Evolutionary conservation across 805 yeast genomes (phyloP).

Genomic region (Lipomyces mesembrius): DNA sequence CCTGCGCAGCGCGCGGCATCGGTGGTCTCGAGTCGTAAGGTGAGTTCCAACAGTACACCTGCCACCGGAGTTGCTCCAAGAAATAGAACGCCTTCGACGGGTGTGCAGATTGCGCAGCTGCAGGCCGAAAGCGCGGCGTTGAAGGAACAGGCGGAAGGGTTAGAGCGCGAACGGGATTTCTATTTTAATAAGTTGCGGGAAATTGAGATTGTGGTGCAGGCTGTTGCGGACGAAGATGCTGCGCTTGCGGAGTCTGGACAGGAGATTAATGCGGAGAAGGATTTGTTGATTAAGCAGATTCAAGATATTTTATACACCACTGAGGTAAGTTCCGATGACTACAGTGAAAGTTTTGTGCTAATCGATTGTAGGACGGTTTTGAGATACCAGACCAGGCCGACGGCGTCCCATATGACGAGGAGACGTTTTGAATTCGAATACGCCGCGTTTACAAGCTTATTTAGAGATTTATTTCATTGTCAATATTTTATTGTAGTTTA

Average conservation of each 20-base stretch:
- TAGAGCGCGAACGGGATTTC: slow-evolving; percentile 81
- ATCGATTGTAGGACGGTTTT: slow-evolving; percentile 60
- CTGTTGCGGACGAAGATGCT: slow-evolving; percentile 58
- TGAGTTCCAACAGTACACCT: slow-evolving; percentile 13
- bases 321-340: slow-evolving; percentile 45
- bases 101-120: slow-evolving; percentile 42
- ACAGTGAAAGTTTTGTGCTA: neutral
- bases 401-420: slow-evolving; percentile 31
- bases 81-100: slow-evolving; percentile 34
- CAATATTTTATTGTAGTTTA: slow-evolving; percentile 1
- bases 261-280: slow-evolving; percentile 50
- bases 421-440: slow-evolving; percentile 18
- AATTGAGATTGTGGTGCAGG: slow-evolving; percentile 78
- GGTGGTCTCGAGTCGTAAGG: slow-evolving; percentile 27
- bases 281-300: slow-evolving; percentile 55
- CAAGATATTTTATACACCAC: slow-evolving; percentile 74
- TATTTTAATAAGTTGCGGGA: slow-evolving; percentile 88
- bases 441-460: neutral
- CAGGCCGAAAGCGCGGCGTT: slow-evolving; percentile 62
- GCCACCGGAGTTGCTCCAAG: slow-evolving; percentile 21
- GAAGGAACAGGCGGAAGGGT: slow-evolving; percentile 62
- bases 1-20: slow-evolving; percentile 28
- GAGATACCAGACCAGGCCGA: slow-evolving; percentile 54
- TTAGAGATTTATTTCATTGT: too few species aligned
- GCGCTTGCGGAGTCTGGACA: slow-evolving; percentile 66